Conservation (phyloP, 2,329 filamentous ascomycete genomes). For the Xylaria sp. region DNA sequence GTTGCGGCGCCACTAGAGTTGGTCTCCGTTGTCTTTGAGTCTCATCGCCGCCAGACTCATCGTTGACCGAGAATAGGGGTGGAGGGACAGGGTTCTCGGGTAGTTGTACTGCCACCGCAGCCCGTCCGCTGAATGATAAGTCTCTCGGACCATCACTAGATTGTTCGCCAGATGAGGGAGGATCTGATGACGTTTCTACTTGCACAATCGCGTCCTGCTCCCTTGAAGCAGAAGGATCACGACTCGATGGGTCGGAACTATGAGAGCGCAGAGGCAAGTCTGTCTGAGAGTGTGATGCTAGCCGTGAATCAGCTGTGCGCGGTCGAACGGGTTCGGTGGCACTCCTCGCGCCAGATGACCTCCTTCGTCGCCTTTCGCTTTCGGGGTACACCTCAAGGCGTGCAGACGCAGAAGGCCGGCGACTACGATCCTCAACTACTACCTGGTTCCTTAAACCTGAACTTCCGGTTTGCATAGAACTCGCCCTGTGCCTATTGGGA, state of each 20-base stretch:
- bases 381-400: conserved; percentile 46
- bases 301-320: conserved; percentile 40
- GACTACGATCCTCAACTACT: conserved; percentile 42
- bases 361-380: conserved; percentile 41
- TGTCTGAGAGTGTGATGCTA: conserved; percentile 58
- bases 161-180: conserved; percentile 21
- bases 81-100: conserved; percentile 15
- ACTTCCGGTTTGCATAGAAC: conserved; percentile 29
- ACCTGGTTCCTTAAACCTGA: conserved; percentile 38
- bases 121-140: conserved; percentile 37
- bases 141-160: conserved; percentile 22
- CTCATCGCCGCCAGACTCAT: conserved; percentile 20
- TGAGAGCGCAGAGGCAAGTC: conserved; percentile 50
- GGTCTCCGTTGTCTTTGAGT: conserved; percentile 32
- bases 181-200: conserved; percentile 24
- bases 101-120: conserved; percentile 21
- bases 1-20: conserved; percentile 37
- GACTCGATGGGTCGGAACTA: conserved; percentile 34
- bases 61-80: conserved; percentile 15
- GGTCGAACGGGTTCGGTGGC: conserved; percentile 45
- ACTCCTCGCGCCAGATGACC: conserved; percentile 51
- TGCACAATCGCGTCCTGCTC: conserved; percentile 38
- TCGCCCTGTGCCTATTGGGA: conserved; percentile 29
- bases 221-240: conserved; percentile 39
- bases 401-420: conserved; percentile 45